These are phyloP conservation scores for Yarrowia osloensis DNA, from an alignment of 805 yeast genomes.

Conservation along the genomic window DNA sequence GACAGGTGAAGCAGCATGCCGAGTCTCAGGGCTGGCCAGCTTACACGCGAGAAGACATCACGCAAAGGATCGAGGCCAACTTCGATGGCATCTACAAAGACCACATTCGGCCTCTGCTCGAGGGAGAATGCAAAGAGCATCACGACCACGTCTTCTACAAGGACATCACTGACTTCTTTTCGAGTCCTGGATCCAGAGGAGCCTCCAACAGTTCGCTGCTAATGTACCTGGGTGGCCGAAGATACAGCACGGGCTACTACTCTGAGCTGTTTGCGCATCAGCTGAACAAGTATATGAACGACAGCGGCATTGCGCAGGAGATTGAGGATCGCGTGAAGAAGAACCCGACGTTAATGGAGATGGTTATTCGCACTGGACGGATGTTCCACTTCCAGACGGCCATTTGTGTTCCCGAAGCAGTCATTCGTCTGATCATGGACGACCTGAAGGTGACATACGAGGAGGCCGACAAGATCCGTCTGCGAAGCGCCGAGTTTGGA, in stretches of 20 bases:
- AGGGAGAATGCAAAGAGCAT: neutral
- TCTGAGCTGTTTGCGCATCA: neutral
- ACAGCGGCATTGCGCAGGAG: neutral
- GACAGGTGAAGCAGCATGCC: conserved; percentile 13
- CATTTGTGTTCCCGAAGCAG: conserved; percentile 1
- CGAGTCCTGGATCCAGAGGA: neutral
- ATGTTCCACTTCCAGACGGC: conserved; percentile 15
- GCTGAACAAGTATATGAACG: neutral
- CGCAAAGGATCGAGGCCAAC: neutral
- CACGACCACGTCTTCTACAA: neutral
- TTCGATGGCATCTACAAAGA: neutral
- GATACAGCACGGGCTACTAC: conserved; percentile 3
- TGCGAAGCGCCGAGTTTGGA: conserved; percentile 11
- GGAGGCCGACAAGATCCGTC: neutral
- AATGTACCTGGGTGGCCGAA: neutral
- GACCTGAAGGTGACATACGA: neutral
- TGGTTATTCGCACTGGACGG: neutral
- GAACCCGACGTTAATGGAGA: neutral
- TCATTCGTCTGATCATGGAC: conserved; percentile 6
- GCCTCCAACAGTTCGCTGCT: neutral
- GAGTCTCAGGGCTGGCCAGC: neutral
- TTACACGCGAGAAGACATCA: neutral
- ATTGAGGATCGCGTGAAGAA: neutral
- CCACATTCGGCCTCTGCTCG: neutral
- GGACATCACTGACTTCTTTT: neutral